Evolutionary conservation across 1,139 yeast genomes (phyloP), one percentile per base, ranked within the genome.

Genomic region (Yamadazyma diospyri): DNA sequence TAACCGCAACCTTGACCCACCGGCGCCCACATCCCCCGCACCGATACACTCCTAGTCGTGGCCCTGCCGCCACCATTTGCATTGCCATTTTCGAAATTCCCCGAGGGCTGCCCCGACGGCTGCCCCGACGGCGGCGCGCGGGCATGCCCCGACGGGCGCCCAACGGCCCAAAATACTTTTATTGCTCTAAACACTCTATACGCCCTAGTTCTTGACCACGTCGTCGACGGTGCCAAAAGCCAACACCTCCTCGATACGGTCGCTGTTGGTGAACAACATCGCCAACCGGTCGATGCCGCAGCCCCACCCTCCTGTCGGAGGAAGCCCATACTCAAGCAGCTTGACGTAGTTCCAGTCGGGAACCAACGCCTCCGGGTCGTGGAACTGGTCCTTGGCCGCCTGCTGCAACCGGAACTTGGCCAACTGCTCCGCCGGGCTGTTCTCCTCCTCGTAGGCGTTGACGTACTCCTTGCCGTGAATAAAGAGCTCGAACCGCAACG

Each of bases 301-400:
- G 0, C 98, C 99, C 87, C 96, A 86, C 0, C 99, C 99, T 1
- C 96, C 97, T 2, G 97, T 89, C 0, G 98, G 98, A 4, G 98
- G 97, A 57, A 94, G 71, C 1, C 96, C 97, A 71, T 82, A 85
- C 50, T 87, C 92, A 85, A 94, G 78, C 10, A 81, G 76, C 27
- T 74, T 68, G 2, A 87, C 75, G 51, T 78, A 92, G 29, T 69
- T 68, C 52, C 76, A 66, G 55, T 92, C 98, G 0, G 95, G 86
- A 0, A 82, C 56, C 29, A 83, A 62, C 17, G 78, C 60, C 40
- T 86, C 95, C 2, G 61, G 56, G 47, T 86, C 95, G 8, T 64
- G 54, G 40, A 56, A 69, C 11, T 69, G 65, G 3, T 57, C 57
- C 35, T 74, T 73, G 24, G 71, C 61, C 4, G 39, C 38, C 34